Percentiles rank a stretch among this genome's conserved stretches.
Conservation (phyloP, 371 early-diverging fungal species). For the Mortierella sp. region DNA sequence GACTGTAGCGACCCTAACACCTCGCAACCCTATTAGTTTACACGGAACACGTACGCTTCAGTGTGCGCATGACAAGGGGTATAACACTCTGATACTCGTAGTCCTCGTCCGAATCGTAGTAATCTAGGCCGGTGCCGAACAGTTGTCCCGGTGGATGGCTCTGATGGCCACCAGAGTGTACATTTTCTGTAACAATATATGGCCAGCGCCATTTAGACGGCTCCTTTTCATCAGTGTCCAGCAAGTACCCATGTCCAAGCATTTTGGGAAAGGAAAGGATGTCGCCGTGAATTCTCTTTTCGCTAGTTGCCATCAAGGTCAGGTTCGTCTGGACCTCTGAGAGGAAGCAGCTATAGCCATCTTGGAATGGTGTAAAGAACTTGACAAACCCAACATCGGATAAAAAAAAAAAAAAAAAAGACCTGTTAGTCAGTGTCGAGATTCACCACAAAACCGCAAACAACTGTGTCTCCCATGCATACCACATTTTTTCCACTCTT, state of each 20-base stretch:
- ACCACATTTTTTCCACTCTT: slow-evolving; percentile 31
- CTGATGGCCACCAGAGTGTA: background rate
- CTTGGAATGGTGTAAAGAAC: slow-evolving; percentile 45
- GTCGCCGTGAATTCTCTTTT: background rate
- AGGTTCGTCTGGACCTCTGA: slow-evolving; percentile 29
- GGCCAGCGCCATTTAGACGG: slow-evolving; percentile 40
- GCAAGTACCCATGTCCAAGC: slow-evolving; percentile 30
- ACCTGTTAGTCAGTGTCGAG: background rate
- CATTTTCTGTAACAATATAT: slow-evolving; percentile 25
- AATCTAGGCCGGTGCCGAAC: background rate
- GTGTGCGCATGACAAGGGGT: slow-evolving; percentile 10
- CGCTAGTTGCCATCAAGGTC: background rate
- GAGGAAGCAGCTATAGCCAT: slow-evolving; percentile 16
- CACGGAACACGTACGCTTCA: slow-evolving; percentile 18
- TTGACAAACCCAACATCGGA: slow-evolving; percentile 32
- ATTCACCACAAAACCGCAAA: too few species aligned
- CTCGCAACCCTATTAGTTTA: too few species aligned
- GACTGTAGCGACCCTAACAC: background rate
- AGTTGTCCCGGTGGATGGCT: background rate
- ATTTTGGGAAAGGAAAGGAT: slow-evolving; percentile 21
- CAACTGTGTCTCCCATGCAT: too few species aligned
- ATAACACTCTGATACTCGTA: slow-evolving; percentile 12
- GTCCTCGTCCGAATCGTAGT: slow-evolving; percentile 21
- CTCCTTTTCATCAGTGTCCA: slow-evolving; percentile 1
- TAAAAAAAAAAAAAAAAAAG: slow-evolving; percentile 27